Conservation (phyloP, 805 yeast genomes). For the Lachancea quebecensis region DNA sequence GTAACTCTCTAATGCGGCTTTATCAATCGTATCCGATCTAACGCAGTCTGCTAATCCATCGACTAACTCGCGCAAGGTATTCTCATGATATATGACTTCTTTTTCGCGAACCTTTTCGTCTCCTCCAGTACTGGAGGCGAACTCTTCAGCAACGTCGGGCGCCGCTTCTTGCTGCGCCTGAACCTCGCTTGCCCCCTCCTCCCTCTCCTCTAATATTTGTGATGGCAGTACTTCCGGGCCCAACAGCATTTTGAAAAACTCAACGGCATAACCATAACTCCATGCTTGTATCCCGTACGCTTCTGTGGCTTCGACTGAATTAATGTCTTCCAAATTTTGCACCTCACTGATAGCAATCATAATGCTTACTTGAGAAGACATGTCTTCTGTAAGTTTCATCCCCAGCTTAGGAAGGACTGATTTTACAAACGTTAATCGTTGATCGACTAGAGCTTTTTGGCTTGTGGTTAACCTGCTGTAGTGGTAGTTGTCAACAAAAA, state of each 20-base stretch:
- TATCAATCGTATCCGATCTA: no score
- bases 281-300: constrained; percentile 2
- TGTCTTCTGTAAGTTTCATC: neutral
- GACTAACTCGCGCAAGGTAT: no score
- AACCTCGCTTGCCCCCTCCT: no score
- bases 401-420: neutral
- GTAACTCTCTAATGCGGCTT: no score
- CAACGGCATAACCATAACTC: constrained; percentile 5
- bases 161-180: no score
- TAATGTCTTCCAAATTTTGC: neutral
- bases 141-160: no score
- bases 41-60: no score
- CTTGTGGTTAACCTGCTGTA: neutral
- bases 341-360: neutral
- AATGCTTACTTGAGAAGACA: constrained; percentile 1
- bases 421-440: neutral
- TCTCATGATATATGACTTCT: no score
- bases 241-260: neutral
- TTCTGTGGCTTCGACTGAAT: neutral
- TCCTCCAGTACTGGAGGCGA: no score
- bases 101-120: no score
- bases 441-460: neutral
- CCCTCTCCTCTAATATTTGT: no score
- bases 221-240: neutral
- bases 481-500: neutral